phyloP scores from a whole-genome alignment of 257 asterid species.

The Ophiorrhiza pumila region DNA sequence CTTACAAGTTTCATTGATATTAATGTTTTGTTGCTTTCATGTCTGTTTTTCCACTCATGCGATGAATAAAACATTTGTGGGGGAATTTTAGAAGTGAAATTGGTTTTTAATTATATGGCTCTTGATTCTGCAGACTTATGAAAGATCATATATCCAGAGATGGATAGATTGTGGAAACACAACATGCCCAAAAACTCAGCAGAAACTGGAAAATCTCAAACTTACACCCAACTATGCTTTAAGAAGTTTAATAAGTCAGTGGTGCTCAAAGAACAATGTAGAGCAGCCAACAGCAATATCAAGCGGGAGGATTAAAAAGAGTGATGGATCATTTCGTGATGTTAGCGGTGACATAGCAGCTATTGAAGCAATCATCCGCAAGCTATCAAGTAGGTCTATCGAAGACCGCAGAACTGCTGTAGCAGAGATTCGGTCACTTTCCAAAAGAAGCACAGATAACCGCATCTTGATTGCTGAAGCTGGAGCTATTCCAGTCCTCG shows the following conservation, averaged over 20 bases:
- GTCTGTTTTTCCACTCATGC: background rate
- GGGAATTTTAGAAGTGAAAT: background rate
- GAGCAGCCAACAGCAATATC: slow-evolving; percentile 54
- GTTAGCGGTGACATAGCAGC: slow-evolving; percentile 67
- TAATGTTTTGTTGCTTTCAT: background rate
- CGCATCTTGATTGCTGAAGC: slow-evolving; percentile 86
- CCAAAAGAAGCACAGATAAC: slow-evolving; percentile 89
- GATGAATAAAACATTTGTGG: background rate
- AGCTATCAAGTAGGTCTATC: slow-evolving; percentile 55
- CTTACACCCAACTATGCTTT: slow-evolving; percentile 84
- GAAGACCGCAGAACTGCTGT: slow-evolving; percentile 75
- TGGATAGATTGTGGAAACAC: slow-evolving; percentile 94
- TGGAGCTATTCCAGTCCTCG: slow-evolving; percentile 81
- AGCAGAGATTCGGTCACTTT: slow-evolving; percentile 69
- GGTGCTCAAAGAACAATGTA: slow-evolving; percentile 65
- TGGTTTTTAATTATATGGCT: slow-evolving; percentile 16
- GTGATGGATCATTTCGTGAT: slow-evolving; percentile 80
- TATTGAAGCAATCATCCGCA: slow-evolving; percentile 60
- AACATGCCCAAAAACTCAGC: slow-evolving; percentile 96
- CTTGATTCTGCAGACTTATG: slow-evolving; percentile 68
- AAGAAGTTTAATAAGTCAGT: slow-evolving; percentile 70
- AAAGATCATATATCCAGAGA: slow-evolving; percentile 85
- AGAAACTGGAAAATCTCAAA: slow-evolving; percentile 68
- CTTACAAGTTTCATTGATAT: background rate
- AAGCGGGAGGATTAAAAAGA: slow-evolving; percentile 63